Evolutionary conservation across 257 asterid species (phyloP).

Genomic region (Eustoma russellianum): DNA sequence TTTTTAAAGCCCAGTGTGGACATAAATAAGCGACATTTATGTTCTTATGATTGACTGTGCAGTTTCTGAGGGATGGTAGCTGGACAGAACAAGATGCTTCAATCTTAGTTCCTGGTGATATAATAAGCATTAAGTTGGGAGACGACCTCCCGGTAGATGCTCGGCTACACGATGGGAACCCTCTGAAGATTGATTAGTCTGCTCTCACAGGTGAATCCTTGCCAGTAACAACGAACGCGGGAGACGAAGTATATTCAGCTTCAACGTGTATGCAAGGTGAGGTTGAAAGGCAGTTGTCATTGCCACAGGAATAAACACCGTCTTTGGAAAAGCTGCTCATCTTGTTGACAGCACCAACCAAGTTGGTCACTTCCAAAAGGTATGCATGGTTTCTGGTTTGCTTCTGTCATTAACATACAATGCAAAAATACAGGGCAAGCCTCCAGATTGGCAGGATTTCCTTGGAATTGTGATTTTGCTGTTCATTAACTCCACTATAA

Average conservation of each 20-base stretch:
- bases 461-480: conserved; percentile 46
- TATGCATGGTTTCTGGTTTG: neutral
- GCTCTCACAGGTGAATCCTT: conserved; percentile 50
- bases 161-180: conserved; percentile 62
- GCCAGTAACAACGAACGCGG: conserved; percentile 41
- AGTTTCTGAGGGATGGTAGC: conserved; percentile 52
- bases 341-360: conserved; percentile 48
- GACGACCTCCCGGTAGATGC: conserved; percentile 83
- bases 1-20: neutral
- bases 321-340: conserved; percentile 56
- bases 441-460: conserved; percentile 52
- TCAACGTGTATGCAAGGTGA: conserved; percentile 57
- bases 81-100: conserved; percentile 71
- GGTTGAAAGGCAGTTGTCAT: conserved; percentile 50
- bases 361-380: conserved; percentile 49
- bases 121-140: conserved; percentile 57
- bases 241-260: conserved; percentile 42
- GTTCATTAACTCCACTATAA: conserved; percentile 54
- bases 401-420: neutral
- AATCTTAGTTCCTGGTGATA: conserved; percentile 62
- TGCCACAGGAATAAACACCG: conserved; percentile 50
- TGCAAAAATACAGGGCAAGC: conserved; percentile 21
- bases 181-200: conserved; percentile 64
- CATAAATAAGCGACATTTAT: neutral
- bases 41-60: neutral